phyloP scores from a whole-genome alignment of 805 yeast genomes.

The Sungouiozyma ichnusensis region DNA sequence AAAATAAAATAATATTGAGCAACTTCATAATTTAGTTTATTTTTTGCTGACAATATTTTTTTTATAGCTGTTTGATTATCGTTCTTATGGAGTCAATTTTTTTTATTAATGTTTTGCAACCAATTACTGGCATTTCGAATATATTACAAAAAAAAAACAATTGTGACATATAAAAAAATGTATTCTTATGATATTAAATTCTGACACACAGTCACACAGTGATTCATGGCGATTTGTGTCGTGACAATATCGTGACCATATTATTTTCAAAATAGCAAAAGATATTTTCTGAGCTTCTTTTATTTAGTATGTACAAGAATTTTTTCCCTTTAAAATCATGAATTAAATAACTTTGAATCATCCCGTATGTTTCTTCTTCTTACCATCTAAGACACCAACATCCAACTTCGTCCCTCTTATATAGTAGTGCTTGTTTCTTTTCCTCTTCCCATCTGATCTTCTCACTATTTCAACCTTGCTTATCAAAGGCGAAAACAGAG shows the following conservation, averaged over 20 bases:
- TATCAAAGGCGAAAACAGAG: conserved; percentile 70
- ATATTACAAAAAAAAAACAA: no score
- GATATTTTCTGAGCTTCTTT: no score
- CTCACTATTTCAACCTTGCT: conserved; percentile 67
- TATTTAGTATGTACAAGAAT: background rate
- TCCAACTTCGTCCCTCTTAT: conserved; percentile 72
- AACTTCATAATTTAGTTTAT: background rate
- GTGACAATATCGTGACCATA: no score
- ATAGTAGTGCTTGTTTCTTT: conserved; percentile 81
- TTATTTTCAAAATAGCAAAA: no score
- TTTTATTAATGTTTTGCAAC: background rate
- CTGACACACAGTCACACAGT: background rate
- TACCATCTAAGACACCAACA: conserved; percentile 56
- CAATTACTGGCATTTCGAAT: background rate
- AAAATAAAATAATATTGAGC: background rate
- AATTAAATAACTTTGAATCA: background rate
- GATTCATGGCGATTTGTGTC: no score
- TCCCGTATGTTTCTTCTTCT: conserved; percentile 25
- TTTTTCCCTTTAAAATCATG: background rate
- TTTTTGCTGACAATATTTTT: no score
- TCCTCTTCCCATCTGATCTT: conserved; percentile 50
- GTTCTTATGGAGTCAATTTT: no score
- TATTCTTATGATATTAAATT: background rate
- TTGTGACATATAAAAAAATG: background rate
- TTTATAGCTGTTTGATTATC: no score